Evolutionary conservation across 257 asterid genomes (phyloP).

Genomic region (Verbena officinalis): DNA sequence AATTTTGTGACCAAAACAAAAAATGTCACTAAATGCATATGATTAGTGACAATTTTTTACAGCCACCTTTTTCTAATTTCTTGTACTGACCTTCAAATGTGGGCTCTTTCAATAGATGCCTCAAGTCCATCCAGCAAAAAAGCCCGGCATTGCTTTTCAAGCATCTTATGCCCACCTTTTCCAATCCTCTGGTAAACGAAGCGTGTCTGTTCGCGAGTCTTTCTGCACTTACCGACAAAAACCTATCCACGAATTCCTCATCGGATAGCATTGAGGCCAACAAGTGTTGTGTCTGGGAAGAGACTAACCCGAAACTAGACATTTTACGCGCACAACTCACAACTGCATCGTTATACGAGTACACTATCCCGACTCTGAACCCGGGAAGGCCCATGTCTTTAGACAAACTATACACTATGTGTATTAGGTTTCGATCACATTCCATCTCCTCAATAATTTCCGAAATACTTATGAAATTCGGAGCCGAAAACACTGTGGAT

Average conservation of each 20-base stretch:
- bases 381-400: conserved; percentile 92
- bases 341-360: conserved; percentile 70
- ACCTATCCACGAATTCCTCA: conserved; percentile 48
- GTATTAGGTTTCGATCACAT: conserved; percentile 48
- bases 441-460: conserved; percentile 55
- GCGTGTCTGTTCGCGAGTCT: conserved; percentile 50
- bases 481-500: conserved; percentile 48
- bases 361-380: conserved; percentile 70
- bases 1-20: too few relatives aligned
- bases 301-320: conserved; percentile 84
- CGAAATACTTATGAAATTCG: conserved; percentile 48
- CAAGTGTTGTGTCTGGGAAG: conserved; percentile 72
- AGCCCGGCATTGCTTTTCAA: conserved; percentile 73
- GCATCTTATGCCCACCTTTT: conserved; percentile 52
- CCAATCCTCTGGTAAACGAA: conserved; percentile 41
- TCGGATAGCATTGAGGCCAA: conserved; percentile 66
- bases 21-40: too few relatives aligned
- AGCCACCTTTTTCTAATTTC: too few relatives aligned
- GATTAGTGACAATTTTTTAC: too few relatives aligned
- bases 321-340: conserved; percentile 53
- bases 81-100: conserved; percentile 58
- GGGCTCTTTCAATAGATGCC: conserved; percentile 42
- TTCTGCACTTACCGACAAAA: conserved; percentile 31
- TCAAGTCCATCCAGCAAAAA: conserved; percentile 86
- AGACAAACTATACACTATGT: conserved; percentile 67